Evolutionary conservation across 2,329 filamentous ascomycete species (phyloP).

Genomic region (Aspergillus ibericus): DNA sequence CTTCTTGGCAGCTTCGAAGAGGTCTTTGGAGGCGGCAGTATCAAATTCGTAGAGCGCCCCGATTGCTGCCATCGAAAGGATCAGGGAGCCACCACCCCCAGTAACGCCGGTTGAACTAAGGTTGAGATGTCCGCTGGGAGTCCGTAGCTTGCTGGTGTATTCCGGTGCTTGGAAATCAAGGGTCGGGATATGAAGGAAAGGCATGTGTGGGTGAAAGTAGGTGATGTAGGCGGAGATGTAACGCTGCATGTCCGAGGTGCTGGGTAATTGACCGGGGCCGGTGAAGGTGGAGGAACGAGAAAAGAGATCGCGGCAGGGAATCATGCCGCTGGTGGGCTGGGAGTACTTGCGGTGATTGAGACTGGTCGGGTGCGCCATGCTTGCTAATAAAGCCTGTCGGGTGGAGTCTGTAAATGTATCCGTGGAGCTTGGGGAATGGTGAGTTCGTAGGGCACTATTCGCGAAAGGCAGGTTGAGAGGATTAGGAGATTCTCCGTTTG

Average conservation of each 20-base stretch:
- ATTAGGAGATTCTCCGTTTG: slow-evolving; percentile 48
- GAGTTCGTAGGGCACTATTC: slow-evolving; percentile 64
- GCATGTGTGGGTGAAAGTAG: slow-evolving; percentile 90
- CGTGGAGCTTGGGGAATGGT: slow-evolving; percentile 60
- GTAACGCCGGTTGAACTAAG: slow-evolving; percentile 57
- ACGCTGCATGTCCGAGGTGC: slow-evolving; percentile 80
- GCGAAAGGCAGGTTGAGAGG: slow-evolving; percentile 48
- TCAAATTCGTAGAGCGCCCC: slow-evolving; percentile 88
- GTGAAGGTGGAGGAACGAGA: slow-evolving; percentile 36
- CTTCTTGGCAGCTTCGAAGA: slow-evolving; percentile 92
- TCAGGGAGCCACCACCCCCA: slow-evolving; percentile 81
- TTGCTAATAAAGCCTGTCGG: slow-evolving; percentile 62
- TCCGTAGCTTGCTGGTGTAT: slow-evolving; percentile 61
- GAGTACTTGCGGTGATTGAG: slow-evolving; percentile 61
- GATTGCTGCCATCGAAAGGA: slow-evolving; percentile 84
- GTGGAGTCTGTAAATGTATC: slow-evolving; percentile 68
- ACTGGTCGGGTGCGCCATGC: slow-evolving; percentile 59
- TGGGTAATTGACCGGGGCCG: slow-evolving; percentile 64
- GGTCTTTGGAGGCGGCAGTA: slow-evolving; percentile 71
- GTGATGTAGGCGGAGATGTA: slow-evolving; percentile 87
- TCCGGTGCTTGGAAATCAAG: slow-evolving; percentile 82
- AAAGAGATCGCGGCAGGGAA: slow-evolving; percentile 38
- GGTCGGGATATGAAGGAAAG: slow-evolving; percentile 91
- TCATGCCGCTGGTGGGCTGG: slow-evolving; percentile 56
- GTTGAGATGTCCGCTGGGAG: slow-evolving; percentile 53